Conservation (phyloP, 2,329 filamentous ascomycete species). For the Pseudogymnoascus sp. region DNA sequence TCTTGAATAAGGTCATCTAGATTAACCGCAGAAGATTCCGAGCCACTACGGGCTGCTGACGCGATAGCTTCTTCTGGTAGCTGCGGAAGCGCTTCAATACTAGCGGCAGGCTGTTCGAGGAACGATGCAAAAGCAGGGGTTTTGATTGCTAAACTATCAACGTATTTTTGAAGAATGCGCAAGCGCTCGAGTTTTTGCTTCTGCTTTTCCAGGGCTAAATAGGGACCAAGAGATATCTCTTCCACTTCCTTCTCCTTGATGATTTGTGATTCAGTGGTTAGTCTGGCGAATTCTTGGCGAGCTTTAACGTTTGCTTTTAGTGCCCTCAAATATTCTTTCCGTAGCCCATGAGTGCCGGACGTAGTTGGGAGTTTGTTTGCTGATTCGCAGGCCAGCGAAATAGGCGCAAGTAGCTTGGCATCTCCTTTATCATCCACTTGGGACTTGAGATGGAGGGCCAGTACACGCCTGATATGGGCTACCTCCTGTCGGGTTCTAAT, state of each 20-base stretch:
- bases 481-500: constrained; percentile 53
- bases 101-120: constrained; percentile 35
- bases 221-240: constrained; percentile 39
- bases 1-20: constrained; percentile 43
- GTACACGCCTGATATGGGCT: constrained; percentile 47
- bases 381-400: constrained; percentile 42
- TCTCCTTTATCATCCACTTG: constrained; percentile 39
- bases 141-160: constrained; percentile 45
- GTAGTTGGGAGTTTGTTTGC: constrained; percentile 31
- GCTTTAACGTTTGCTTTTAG: constrained; percentile 47
- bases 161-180: constrained; percentile 42
- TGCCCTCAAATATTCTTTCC: constrained; percentile 50
- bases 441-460: constrained; percentile 48
- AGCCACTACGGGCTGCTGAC: constrained; percentile 9
- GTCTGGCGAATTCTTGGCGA: constrained; percentile 37
- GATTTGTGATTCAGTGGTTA: constrained; percentile 21
- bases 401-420: constrained; percentile 27
- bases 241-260: constrained; percentile 11
- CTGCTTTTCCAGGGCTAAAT: constrained; percentile 45
- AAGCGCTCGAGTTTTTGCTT: constrained; percentile 47
- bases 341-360: constrained; percentile 39
- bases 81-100: constrained; percentile 23
- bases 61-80: constrained; percentile 25
- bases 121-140: constrained; percentile 46
- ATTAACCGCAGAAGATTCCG: constrained; percentile 33